Conservation (phyloP, 331 rosid species). For the Saraca asoca region DNA sequence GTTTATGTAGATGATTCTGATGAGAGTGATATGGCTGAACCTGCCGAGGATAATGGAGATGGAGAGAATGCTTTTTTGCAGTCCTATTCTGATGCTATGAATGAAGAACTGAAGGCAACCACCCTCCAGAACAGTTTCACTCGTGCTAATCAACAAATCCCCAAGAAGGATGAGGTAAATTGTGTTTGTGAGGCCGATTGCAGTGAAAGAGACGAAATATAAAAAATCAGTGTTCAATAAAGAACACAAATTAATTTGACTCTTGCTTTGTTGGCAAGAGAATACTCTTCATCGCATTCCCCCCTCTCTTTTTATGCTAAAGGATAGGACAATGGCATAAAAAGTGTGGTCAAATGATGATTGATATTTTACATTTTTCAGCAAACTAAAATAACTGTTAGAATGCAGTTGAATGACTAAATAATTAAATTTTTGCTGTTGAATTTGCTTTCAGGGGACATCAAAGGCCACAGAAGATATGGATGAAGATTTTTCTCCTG, state of each 20-base stretch:
- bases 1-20: slow-evolving; percentile 68
- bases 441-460: slow-evolving; percentile 58
- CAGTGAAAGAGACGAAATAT: not conserved
- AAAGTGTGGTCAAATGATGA: not conserved
- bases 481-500: slow-evolving; percentile 85
- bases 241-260: slow-evolving; percentile 8
- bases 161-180: slow-evolving; percentile 73
- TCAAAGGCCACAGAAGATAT: slow-evolving; percentile 54
- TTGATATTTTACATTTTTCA: slow-evolving; percentile 26
- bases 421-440: slow-evolving; percentile 15
- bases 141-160: slow-evolving; percentile 69
- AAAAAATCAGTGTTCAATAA: not conserved
- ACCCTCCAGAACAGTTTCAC: slow-evolving; percentile 77
- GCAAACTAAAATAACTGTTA: not conserved
- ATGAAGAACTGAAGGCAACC: slow-evolving; percentile 66
- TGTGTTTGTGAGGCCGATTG: slow-evolving; percentile 20
- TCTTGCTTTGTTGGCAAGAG: not conserved
- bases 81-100: slow-evolving; percentile 77
- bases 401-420: slow-evolving; percentile 23
- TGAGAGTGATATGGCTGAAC: slow-evolving; percentile 56
- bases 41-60: slow-evolving; percentile 45
- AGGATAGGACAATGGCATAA: not conserved
- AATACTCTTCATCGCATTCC: too few relatives aligned
- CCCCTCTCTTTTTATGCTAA: not conserved
- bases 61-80: slow-evolving; percentile 59